Evolutionary conservation across 1,139 yeast species (phyloP).

Genomic region (Saccharomyces hybrid): DNA sequence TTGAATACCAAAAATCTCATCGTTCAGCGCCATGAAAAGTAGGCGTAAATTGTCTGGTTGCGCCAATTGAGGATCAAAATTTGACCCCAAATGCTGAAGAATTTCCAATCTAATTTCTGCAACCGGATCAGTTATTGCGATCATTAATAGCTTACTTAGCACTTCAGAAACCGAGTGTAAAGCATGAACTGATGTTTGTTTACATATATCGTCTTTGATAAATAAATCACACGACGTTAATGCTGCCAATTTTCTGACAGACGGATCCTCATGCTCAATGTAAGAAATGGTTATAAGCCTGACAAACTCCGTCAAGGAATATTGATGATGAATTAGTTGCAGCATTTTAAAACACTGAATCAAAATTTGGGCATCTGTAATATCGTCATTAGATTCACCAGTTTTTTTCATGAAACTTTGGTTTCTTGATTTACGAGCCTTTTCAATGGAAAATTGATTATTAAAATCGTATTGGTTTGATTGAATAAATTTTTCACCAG

Average conservation of each 20-base stretch:
- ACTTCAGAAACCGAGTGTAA: conserved; percentile 80
- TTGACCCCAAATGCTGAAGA: conserved; percentile 59
- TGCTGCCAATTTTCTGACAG: conserved; percentile 79
- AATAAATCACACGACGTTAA: conserved; percentile 77
- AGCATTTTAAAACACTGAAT: conserved; percentile 47
- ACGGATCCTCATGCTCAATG: conserved; percentile 69
- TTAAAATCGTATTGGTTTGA: conserved; percentile 82
- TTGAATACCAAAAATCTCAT: conserved; percentile 78
- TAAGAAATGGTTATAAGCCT: conserved; percentile 74
- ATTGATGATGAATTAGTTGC: conserved; percentile 64
- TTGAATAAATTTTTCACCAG: conserved; percentile 73
- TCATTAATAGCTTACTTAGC: conserved; percentile 66
- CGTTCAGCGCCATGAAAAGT: conserved; percentile 82
- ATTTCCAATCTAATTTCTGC: conserved; percentile 80
- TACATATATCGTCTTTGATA: conserved; percentile 67
- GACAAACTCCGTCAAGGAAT: conserved; percentile 78
- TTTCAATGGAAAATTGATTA: conserved; percentile 47
- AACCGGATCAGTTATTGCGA: conserved; percentile 85
- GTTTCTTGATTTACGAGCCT: conserved; percentile 73
- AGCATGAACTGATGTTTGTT: conserved; percentile 78
- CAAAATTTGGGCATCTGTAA: conserved; percentile 26
- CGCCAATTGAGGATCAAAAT: conserved; percentile 84
- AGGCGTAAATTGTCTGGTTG: conserved; percentile 87
- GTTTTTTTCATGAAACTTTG: conserved; percentile 59
- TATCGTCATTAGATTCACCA: conserved; percentile 30